Evolutionary conservation across 2,329 filamentous ascomycete genomes (phyloP), one percentile per base, ranked within the genome.

Genomic region (Botrytis fragariae): DNA sequence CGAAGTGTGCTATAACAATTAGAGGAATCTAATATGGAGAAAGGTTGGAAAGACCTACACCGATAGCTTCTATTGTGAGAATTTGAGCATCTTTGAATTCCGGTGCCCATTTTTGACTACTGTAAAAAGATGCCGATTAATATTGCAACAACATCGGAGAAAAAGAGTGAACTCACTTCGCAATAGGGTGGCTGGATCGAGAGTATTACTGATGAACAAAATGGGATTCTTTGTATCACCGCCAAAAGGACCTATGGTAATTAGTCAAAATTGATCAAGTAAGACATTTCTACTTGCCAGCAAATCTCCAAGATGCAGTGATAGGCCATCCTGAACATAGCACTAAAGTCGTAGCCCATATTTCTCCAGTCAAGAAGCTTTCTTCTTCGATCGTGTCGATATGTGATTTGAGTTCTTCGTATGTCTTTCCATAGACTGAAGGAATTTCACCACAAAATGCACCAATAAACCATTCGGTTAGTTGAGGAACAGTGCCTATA

Each of bases 41-140:
- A 16, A 22, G 59, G 39, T 25, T 60, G 83, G 85, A 65, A 16
- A 10, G 12, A 80, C 84, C 80, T 81, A 86, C 85, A 18, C 86
- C 86, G 42, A 84, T 86, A 2, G 83, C 84, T 67, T 87, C 85
- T 76, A 87, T 85, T 25, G 83, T 82, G 22, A 87, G 78, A 18
- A 87, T 79, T 1, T 83, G 81, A 0, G 85, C 85, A 22, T 81
- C 82, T 1, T 81, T 81, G 71, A 86, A 87, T n/a, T 51, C 4
- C 80, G 75, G 29, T 71, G 75, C 14, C 76, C 78, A 67, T 78
- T 79, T 75, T 76, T 77, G 18, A 69, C 77, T 73, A 7, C 79
- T 71, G 59, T 77, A 54, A 1, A 8, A 67, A 12, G 76, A 32
- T 42, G 7, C n/a, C 14, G 20, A 18, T 42, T 20, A 44, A 25